A percentile compares a stretch with the other conserved stretches of the same genome.
Evolutionary conservation across 129 eudicot genomes (phyloP).

Genomic region (Escallonia herrerae): DNA sequence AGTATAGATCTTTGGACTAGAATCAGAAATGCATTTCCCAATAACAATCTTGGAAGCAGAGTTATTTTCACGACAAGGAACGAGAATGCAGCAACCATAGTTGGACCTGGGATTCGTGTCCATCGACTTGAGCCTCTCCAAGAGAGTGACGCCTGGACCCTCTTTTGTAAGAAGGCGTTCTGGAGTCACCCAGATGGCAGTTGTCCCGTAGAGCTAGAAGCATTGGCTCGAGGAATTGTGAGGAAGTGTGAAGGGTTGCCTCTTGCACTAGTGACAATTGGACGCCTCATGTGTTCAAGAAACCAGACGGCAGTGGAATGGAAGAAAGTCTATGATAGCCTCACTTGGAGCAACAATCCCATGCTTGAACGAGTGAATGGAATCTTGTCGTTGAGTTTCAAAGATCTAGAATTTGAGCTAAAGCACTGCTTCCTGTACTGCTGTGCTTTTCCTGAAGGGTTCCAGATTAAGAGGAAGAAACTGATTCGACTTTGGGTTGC

Average conservation of each 20-base stretch:
- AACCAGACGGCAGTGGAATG: slow-evolving; percentile 38
- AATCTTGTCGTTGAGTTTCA: slow-evolving; percentile 44
- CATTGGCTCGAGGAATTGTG: slow-evolving; percentile 33
- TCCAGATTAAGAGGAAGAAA: slow-evolving; percentile 47
- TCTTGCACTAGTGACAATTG: slow-evolving; percentile 64
- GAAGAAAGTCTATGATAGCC: slow-evolving; percentile 49
- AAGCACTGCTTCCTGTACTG: slow-evolving; percentile 63
- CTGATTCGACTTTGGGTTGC: slow-evolving; percentile 68
- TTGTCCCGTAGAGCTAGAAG: slow-evolving; percentile 49
- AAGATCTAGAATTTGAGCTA: slow-evolving; percentile 48
- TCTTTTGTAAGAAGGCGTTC: slow-evolving; percentile 54
- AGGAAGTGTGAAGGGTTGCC: slow-evolving; percentile 59
- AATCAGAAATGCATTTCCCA: slow-evolving; percentile 56
- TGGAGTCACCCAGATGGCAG: slow-evolving; percentile 32
- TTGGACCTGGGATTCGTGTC: slow-evolving; percentile 47
- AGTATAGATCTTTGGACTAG: slow-evolving; percentile 39
- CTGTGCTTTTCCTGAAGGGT: slow-evolving; percentile 51
- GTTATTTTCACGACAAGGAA: slow-evolving; percentile 60
- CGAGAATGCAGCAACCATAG: slow-evolving; percentile 38
- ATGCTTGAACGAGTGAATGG: slow-evolving; percentile 42
- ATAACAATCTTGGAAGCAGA: slow-evolving; percentile 41
- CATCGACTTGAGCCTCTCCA: slow-evolving; percentile 43
- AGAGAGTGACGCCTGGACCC: slow-evolving; percentile 53
- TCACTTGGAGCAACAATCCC: slow-evolving; percentile 48
- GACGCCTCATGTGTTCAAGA: slow-evolving; percentile 45